Evolutionary conservation across 768 basidiomycete species (phyloP).

Genomic region (Mycena chlorophos): DNA sequence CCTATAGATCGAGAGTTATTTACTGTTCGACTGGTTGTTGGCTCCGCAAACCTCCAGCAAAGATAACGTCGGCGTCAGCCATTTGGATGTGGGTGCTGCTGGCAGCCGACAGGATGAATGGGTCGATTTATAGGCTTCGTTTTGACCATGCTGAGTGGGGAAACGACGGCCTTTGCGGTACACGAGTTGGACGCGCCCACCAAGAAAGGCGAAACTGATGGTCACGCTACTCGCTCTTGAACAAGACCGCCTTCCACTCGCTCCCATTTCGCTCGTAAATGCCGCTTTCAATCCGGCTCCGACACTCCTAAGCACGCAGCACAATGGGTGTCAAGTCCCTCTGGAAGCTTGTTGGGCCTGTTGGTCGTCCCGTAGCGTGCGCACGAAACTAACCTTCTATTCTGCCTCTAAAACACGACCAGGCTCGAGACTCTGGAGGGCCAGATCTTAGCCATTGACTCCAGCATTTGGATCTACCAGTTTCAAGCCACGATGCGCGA

Average conservation of each 20-base stretch:
- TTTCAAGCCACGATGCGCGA: conserved; percentile 99
- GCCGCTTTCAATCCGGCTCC: too few relatives aligned
- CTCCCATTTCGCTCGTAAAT: too few relatives aligned
- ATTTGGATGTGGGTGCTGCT: neutral
- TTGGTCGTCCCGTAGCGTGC: conserved; percentile 90
- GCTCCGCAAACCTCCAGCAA: conserved; percentile 51
- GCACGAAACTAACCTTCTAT: conserved; percentile 27
- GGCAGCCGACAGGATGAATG: neutral
- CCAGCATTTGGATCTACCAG: conserved; percentile 99
- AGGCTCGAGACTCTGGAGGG: conserved; percentile 95
- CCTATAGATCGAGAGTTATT: conserved; percentile 28
- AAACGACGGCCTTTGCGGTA: too few relatives aligned
- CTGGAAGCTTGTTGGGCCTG: conserved; percentile 91
- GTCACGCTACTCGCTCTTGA: too few relatives aligned
- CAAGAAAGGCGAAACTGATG: too few relatives aligned
- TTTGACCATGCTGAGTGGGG: neutral
- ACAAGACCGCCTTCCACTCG: too few relatives aligned
- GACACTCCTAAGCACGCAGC: too few relatives aligned
- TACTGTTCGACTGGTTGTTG: neutral
- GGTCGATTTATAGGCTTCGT: neutral
- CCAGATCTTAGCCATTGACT: conserved; percentile 96
- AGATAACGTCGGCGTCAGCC: conserved; percentile 48
- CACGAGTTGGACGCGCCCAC: too few relatives aligned
- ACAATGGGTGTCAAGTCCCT: conserved; percentile 99
- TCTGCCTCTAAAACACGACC: conserved; percentile 14